Conservation (phyloP, 1,139 yeast species). For the Taphrina communis region DNA sequence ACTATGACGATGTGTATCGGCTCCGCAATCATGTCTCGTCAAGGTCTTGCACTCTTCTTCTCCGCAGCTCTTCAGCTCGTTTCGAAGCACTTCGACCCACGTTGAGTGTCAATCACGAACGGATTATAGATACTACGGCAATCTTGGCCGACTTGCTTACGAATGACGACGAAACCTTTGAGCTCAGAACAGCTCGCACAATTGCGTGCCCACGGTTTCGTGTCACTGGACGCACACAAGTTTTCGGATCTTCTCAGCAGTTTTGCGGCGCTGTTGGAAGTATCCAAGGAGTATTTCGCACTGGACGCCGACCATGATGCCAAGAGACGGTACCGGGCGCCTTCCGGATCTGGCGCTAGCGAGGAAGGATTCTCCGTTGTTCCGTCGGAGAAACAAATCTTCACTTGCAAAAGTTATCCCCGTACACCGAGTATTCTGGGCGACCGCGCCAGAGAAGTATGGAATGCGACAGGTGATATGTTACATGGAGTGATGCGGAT, state of each 20-base stretch:
- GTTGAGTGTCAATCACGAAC: too few relatives aligned
- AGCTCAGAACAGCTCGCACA: neutral
- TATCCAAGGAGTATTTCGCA: slow-evolving; percentile 20
- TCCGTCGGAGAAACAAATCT: slow-evolving; percentile 24
- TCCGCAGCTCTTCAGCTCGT: too few relatives aligned
- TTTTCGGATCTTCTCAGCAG: neutral
- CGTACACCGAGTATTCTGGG: slow-evolving; percentile 5
- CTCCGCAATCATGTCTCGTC: too few relatives aligned
- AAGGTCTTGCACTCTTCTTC: too few relatives aligned
- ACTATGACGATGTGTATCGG: too few relatives aligned
- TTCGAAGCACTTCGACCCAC: too few relatives aligned
- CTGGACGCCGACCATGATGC: neutral
- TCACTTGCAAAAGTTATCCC: slow-evolving; percentile 10
- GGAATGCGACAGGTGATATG: slow-evolving; percentile 14
- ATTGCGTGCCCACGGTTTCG: slow-evolving; percentile 2
- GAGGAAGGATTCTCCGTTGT: slow-evolving; percentile 21
- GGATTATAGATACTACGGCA: too few relatives aligned
- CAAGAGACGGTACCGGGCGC: slow-evolving; percentile 8
- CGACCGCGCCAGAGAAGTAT: slow-evolving; percentile 4
- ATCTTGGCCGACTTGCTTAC: too few relatives aligned
- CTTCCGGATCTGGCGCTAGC: slow-evolving; percentile 19
- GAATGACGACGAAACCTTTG: neutral
- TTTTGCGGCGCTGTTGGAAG: slow-evolving; percentile 1
- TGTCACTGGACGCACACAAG: neutral
- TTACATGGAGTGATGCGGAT: slow-evolving; percentile 3